phyloP scores from a whole-genome alignment of 2,329 filamentous ascomycete species.

The Stagonosporopsis tanaceti region DNA sequence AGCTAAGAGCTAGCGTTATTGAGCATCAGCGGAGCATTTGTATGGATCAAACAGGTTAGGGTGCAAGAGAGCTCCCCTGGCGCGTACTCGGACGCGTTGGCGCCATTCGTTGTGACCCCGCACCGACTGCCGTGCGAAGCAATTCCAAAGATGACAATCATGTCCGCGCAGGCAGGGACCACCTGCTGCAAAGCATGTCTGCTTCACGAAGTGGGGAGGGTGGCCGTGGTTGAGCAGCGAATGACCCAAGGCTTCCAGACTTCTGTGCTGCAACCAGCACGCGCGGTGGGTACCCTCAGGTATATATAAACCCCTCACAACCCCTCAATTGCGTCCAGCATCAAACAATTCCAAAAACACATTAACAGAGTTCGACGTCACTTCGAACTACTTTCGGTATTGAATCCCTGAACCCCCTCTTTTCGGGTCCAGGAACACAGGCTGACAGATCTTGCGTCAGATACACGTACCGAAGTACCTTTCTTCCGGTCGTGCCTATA shows the following conservation, averaged over 20 bases:
- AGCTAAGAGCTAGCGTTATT: slow-evolving; percentile 27
- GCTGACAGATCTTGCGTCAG: slow-evolving; percentile 41
- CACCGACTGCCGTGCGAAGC: slow-evolving; percentile 40
- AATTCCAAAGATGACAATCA: slow-evolving; percentile 45
- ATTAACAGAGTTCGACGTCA: slow-evolving; percentile 30
- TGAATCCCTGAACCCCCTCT: slow-evolving; percentile 31
- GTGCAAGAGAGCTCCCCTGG: slow-evolving; percentile 23
- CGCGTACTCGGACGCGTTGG: slow-evolving; percentile 31
- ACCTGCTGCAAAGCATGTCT: slow-evolving; percentile 29
- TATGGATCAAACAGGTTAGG: slow-evolving; percentile 25
- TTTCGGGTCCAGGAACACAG: slow-evolving; percentile 15
- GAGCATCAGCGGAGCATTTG: slow-evolving; percentile 20
- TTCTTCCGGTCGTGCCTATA: slow-evolving; percentile 30
- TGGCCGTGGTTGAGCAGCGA: slow-evolving; percentile 28
- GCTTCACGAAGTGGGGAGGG: slow-evolving; percentile 47
- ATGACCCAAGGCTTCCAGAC: slow-evolving; percentile 33
- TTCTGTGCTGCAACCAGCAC: slow-evolving; percentile 25
- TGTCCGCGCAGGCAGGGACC: slow-evolving; percentile 36
- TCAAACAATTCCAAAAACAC: slow-evolving; percentile 20
- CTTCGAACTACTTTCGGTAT: slow-evolving; percentile 37
- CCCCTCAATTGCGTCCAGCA: slow-evolving; percentile 29
- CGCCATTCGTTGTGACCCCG: slow-evolving; percentile 49
- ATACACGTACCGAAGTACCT: slow-evolving; percentile 33
- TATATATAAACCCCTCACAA: slow-evolving; percentile 44
- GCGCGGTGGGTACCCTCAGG: slow-evolving; percentile 25